Evolutionary conservation across 23 red algal genomes (phyloP).

Genomic region (Gracilaria gracilis): DNA sequence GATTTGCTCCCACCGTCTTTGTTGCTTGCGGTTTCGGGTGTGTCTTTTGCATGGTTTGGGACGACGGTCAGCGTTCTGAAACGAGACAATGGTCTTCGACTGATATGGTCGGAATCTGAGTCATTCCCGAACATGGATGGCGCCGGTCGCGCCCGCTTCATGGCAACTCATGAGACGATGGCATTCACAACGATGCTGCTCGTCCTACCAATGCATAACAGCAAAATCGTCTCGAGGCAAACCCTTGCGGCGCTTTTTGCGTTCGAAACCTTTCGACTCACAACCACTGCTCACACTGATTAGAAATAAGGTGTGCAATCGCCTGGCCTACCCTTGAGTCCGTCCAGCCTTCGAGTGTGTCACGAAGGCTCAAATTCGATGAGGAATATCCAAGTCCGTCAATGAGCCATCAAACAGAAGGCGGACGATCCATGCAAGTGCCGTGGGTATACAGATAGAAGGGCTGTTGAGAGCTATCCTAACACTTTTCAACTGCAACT

Average conservation of each 20-base stretch:
- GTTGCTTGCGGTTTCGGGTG: neutral
- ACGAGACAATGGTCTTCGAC: neutral
- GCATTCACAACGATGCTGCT: neutral
- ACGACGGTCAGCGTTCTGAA: neutral
- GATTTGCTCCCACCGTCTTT: neutral
- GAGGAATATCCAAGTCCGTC: too few species aligned
- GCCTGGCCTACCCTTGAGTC: too few species aligned
- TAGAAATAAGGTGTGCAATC: too few species aligned
- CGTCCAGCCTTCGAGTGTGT: too few species aligned
- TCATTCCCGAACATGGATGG: constrained; percentile 38
- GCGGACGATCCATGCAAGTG: too few species aligned
- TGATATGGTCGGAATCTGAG: constrained; percentile 28
- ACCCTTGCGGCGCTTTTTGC: neutral
- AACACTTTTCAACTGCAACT: neutral
- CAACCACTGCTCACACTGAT: too few species aligned
- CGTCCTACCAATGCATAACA: neutral
- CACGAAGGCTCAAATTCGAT: too few species aligned
- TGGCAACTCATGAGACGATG: constrained; percentile 25
- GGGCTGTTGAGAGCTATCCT: neutral
- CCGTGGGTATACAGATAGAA: neutral
- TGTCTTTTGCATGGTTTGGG: neutral
- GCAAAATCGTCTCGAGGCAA: neutral
- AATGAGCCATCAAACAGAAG: too few species aligned
- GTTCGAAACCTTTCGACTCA: too few species aligned
- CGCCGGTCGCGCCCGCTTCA: constrained; percentile 57